Evolutionary conservation across 495 filamentous ascomycete genomes (phyloP), one percentile per base, ranked within the genome.

Genomic region (Aspergillus mulundensis): DNA sequence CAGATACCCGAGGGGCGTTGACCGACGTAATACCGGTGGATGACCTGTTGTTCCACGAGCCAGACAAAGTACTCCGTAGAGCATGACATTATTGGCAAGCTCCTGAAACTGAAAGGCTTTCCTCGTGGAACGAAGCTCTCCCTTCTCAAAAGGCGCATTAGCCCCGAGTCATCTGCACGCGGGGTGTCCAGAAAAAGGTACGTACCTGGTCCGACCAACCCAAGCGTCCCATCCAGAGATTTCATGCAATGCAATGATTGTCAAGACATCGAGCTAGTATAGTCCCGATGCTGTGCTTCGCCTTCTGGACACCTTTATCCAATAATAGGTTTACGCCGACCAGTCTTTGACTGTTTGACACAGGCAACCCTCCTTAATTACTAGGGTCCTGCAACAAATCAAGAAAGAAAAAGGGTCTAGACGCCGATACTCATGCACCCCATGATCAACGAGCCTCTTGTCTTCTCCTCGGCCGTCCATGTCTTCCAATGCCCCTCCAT

Each of bases 191-290:
- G 42, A 57, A 45, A n/a, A 48, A 53, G 34, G 48, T 40, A 50
- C 48, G 21, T 25, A 46, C 21, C 48, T 18, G 2, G 7, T 8
- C 21, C 48, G 40, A 15, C 48, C 48, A 50, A 50, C 48, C 48
- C 32, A 39, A n/a, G 19, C 32, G 20, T 30, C 34, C 15, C 20
- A 40, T 50, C 34, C 32, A 40, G 20, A 50, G 34, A 25, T 50
- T 40, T 34, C 48, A 50, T 50, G 48, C 34, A 50, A 58, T 59
- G 58, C 56, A 61, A 59, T 61, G 62, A 61, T 64, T 64, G 56
- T 59, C 58, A 56, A 51, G 53, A 45, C 58, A 59, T 61, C 41
- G 56, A 19, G 39, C 24, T 38, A 57, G 24, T 49, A 41, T 39
- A 56, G 54, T 23, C 46, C 25, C 36, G 44, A 34, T 39, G 48